These are phyloP conservation scores for Chiua sp. DNA, from an alignment of 1,284 basidiomycete species.

Conservation along the genomic window DNA sequence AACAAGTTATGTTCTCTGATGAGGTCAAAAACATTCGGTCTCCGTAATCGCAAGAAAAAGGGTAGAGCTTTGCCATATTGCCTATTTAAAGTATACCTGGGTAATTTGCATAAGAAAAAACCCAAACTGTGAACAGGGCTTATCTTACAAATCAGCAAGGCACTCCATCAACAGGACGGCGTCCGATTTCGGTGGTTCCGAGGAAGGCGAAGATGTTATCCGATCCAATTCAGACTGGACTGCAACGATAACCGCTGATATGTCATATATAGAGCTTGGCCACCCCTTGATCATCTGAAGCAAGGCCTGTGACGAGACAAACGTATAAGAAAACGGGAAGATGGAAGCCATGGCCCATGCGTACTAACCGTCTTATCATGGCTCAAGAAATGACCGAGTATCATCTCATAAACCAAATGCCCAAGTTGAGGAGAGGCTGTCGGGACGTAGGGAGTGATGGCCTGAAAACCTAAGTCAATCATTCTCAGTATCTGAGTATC, in stretches of 20 bases:
- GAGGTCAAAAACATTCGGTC: slow-evolving; percentile 93
- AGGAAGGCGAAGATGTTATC: slow-evolving; percentile 54
- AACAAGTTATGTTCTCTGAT: slow-evolving; percentile 96
- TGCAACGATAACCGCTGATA: slow-evolving; percentile 85
- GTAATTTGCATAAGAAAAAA: neutral
- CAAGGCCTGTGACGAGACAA: slow-evolving; percentile 58
- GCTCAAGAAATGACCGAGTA: slow-evolving; percentile 86
- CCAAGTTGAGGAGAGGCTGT: slow-evolving; percentile 82
- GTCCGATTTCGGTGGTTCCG: slow-evolving; percentile 43
- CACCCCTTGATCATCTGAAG: slow-evolving; percentile 84
- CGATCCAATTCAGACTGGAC: slow-evolving; percentile 85
- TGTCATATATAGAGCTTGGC: slow-evolving; percentile 93
- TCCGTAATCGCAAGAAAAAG: slow-evolving; percentile 85
- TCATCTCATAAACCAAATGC: slow-evolving; percentile 93
- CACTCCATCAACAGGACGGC: slow-evolving; percentile 83
- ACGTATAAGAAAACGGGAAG: slow-evolving; percentile 11
- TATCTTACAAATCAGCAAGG: slow-evolving; percentile 85
- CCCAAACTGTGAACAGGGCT: neutral
- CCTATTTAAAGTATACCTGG: slow-evolving; percentile 75
- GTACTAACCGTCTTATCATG: slow-evolving; percentile 75
- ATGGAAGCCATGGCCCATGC: neutral
- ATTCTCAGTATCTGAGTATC: neutral
- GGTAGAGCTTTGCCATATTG: slow-evolving; percentile 95
- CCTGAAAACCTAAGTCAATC: slow-evolving; percentile 44
- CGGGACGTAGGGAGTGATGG: slow-evolving; percentile 91